Percentiles rank a stretch among this genome's conserved stretches.
These are phyloP conservation scores for Fusarium sp. DNA, from an alignment of 2,329 filamentous ascomycete genomes.

Conservation along the genomic window DNA sequence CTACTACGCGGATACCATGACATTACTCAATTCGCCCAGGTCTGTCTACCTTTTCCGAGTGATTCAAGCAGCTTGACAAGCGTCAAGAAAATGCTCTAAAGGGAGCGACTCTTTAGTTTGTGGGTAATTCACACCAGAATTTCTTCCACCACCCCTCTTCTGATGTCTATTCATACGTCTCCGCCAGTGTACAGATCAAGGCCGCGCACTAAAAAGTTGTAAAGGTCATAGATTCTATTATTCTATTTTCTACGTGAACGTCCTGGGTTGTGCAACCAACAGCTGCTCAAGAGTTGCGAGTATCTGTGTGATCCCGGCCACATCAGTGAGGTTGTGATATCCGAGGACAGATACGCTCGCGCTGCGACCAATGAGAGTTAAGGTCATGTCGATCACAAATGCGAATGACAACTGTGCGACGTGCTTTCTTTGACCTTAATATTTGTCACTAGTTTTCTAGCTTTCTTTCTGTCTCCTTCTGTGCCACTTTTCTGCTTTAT, in stretches of 20 bases:
- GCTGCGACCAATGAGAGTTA: background rate
- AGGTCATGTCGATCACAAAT: background rate
- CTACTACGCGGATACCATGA: background rate
- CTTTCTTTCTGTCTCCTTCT: background rate
- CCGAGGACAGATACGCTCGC: background rate
- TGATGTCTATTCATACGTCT: background rate
- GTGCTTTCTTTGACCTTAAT: background rate
- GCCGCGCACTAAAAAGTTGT: background rate
- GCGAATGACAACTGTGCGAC: background rate
- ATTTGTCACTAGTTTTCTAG: background rate
- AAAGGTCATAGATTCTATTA: background rate
- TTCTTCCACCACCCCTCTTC: slow-evolving; percentile 7
- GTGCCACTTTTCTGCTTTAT: background rate
- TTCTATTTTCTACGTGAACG: background rate
- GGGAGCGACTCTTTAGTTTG: background rate
- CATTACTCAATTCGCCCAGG: background rate
- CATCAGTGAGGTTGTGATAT: background rate
- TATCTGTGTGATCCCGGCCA: background rate
- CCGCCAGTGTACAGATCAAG: background rate
- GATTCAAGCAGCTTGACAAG: background rate
- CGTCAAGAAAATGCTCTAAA: background rate
- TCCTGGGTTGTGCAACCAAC: background rate
- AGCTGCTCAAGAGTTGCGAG: background rate
- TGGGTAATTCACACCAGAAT: background rate
- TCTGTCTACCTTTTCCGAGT: background rate